A percentile compares a stretch with the other conserved stretches of the same genome.
Evolutionary conservation across 805 yeast genomes (phyloP).

Genomic region (Candida golubevii): DNA sequence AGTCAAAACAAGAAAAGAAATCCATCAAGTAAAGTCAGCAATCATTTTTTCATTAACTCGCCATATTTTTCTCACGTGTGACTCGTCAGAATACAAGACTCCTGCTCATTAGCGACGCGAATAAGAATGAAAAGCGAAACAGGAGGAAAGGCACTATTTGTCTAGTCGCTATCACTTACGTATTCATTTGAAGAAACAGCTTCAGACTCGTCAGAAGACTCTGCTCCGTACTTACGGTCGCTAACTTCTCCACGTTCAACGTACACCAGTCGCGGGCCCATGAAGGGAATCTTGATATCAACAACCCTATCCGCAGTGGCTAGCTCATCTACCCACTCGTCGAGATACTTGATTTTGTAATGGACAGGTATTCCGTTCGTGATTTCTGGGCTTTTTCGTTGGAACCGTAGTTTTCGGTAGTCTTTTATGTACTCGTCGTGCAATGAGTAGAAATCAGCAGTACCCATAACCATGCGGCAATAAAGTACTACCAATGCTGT

Average conservation of each 20-base stretch:
- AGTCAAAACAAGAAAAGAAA: too few relatives aligned
- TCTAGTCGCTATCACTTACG: slow-evolving; percentile 38
- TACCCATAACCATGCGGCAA: slow-evolving; percentile 44
- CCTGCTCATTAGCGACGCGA: too few relatives aligned
- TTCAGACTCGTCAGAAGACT: slow-evolving; percentile 23
- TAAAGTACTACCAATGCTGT: slow-evolving; percentile 69
- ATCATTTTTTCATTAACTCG: too few relatives aligned
- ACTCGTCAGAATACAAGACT: too few relatives aligned
- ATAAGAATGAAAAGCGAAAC: too few relatives aligned
- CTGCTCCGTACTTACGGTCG: slow-evolving; percentile 35
- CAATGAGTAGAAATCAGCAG: slow-evolving; percentile 27
- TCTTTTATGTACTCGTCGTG: slow-evolving; percentile 60
- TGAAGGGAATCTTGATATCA: slow-evolving; percentile 69
- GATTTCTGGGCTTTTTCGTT: slow-evolving; percentile 27
- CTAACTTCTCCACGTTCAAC: slow-evolving; percentile 40
- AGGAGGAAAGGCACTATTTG: too few relatives aligned
- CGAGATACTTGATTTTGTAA: slow-evolving; percentile 50
- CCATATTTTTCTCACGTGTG: too few relatives aligned
- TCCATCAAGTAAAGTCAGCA: too few relatives aligned
- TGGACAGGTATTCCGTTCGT: slow-evolving; percentile 24
- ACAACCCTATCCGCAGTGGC: slow-evolving; percentile 55
- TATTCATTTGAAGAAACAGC: slow-evolving; percentile 19
- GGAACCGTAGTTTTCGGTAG: slow-evolving; percentile 58
- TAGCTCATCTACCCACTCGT: slow-evolving; percentile 67
- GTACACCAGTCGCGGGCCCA: slow-evolving; percentile 39